Evolutionary conservation across 2,329 filamentous ascomycete genomes (phyloP).

Genomic region (Colletotrichum sp.): DNA sequence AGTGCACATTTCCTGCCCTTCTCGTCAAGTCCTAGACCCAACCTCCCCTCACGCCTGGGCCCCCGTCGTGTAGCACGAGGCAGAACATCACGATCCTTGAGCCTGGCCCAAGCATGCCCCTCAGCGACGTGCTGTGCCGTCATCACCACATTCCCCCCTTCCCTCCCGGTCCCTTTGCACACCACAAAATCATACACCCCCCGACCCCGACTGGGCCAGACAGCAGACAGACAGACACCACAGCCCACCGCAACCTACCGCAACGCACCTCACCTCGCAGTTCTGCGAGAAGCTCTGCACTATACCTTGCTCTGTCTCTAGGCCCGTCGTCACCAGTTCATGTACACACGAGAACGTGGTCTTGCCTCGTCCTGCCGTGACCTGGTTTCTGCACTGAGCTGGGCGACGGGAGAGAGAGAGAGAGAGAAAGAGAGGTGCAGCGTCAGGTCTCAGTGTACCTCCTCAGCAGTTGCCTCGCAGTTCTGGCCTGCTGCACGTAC

Average conservation of each 20-base stretch:
- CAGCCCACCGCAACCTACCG: neutral
- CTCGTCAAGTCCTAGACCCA: neutral
- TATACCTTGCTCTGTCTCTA: conserved; percentile 1
- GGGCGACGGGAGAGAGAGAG: neutral
- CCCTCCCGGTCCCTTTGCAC: neutral
- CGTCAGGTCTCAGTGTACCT: neutral
- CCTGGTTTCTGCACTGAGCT: neutral
- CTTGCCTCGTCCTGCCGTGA: conserved; percentile 3
- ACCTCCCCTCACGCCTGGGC: neutral
- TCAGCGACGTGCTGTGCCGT: conserved; percentile 22
- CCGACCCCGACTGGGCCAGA: neutral
- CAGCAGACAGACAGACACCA: neutral
- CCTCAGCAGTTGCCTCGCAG: neutral
- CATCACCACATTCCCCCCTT: conserved; percentile 21
- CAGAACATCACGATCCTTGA: conserved; percentile 17
- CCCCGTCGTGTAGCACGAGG: neutral
- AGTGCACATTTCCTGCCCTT: conserved; percentile 5
- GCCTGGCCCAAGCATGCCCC: conserved; percentile 16
- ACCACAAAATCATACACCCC: neutral
- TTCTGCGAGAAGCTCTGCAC: neutral
- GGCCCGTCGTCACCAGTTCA: conserved; percentile 18
- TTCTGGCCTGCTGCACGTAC: neutral
- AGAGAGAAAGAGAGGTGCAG: neutral
- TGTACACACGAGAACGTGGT: neutral
- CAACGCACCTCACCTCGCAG: neutral